Evolutionary conservation across 208 protist genomes (phyloP).

Genomic region (Porcisia hertigi): DNA sequence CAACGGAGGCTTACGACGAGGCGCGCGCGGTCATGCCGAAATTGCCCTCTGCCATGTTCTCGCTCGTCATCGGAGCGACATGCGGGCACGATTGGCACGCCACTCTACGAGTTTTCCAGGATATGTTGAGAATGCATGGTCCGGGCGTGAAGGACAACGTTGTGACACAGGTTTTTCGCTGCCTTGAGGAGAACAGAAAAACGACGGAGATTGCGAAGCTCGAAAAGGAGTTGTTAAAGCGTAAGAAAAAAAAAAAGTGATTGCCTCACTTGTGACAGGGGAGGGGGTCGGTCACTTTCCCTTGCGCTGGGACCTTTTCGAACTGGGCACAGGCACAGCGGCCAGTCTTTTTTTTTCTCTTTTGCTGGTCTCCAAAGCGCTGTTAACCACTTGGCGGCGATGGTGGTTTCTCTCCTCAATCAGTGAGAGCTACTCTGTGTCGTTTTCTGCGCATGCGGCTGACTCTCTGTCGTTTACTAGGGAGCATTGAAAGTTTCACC

Average conservation of each 20-base stretch:
- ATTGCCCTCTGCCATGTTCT: slow-evolving; percentile 62
- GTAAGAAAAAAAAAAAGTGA: slow-evolving; percentile 68
- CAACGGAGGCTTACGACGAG: slow-evolving; percentile 53
- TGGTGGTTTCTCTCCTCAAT: background rate
- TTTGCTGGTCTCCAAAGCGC: background rate
- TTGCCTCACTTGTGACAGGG: background rate
- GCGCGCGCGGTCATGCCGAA: slow-evolving; percentile 45
- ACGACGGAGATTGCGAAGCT: slow-evolving; percentile 69
- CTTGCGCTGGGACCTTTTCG: background rate
- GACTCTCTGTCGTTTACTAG: background rate
- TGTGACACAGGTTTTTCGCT: slow-evolving; percentile 72
- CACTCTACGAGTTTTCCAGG: slow-evolving; percentile 71
- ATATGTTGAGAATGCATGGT: slow-evolving; percentile 72
- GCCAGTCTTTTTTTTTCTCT: slow-evolving; percentile 10
- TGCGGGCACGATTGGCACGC: slow-evolving; percentile 67
- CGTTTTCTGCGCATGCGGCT: background rate
- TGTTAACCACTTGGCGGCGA: background rate
- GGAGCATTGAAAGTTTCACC: too few species aligned
- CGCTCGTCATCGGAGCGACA: slow-evolving; percentile 59
- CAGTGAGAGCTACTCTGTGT: background rate
- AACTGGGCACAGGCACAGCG: background rate
- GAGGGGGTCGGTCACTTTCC: background rate
- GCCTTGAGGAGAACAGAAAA: slow-evolving; percentile 67
- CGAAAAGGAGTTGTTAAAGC: slow-evolving; percentile 67
- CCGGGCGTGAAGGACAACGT: slow-evolving; percentile 72